Conservation (phyloP, 306 rosid genomes). For the Boehmeria nivea region DNA sequence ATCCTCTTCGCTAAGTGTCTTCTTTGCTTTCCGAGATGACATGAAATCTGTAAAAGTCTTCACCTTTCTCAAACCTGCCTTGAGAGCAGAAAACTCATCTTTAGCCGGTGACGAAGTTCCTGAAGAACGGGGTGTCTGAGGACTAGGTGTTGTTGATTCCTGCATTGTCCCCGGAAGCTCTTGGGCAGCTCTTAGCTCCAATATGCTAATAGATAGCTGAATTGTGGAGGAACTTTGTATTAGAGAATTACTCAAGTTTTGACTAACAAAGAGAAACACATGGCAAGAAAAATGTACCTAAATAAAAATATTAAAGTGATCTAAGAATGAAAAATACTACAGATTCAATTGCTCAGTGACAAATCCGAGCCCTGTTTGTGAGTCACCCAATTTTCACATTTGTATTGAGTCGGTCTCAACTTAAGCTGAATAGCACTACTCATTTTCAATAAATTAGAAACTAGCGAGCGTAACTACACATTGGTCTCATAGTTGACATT, state of each 20-base stretch:
- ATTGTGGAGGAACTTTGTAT: constrained; percentile 1
- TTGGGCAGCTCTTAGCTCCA: constrained; percentile 20
- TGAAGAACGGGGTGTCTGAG: constrained; percentile 14
- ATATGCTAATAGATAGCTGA: constrained; percentile 24
- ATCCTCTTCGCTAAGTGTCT: constrained; percentile 9
- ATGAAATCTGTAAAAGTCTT: constrained; percentile 27
- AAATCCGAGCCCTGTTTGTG: no score
- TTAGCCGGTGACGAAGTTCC: constrained; percentile 15
- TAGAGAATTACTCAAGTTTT: neutral
- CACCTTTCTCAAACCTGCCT: constrained; percentile 31
- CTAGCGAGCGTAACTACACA: no score
- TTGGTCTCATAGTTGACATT: no score
- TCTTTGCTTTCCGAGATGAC: constrained; percentile 26
- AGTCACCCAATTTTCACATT: no score
- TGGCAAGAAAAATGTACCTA: no score
- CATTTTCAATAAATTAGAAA: no score
- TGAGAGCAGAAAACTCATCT: constrained; percentile 26
- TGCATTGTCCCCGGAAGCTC: constrained; percentile 12
- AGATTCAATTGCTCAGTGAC: no score
- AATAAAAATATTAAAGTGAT: no score
- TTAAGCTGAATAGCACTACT: no score
- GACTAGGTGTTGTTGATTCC: constrained; percentile 19
- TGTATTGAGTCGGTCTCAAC: no score
- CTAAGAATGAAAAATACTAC: no score
- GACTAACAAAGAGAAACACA: neutral